Evolutionary conservation across 768 basidiomycete species (phyloP).

Genomic region (Russula sp.): DNA sequence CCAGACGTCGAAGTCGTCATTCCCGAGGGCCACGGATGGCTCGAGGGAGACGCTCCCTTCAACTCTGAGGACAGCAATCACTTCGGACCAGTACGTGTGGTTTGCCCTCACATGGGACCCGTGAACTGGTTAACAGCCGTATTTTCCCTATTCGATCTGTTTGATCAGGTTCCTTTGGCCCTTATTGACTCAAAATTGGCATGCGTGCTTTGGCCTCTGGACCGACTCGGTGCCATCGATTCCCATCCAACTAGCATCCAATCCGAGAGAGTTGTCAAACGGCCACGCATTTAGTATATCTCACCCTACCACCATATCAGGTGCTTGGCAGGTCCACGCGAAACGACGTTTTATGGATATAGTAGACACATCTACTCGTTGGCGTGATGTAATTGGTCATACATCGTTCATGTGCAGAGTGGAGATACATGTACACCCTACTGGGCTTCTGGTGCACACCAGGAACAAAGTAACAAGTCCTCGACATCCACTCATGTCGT

Average conservation of each 20-base stretch:
- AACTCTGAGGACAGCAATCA: slow-evolving; percentile 23
- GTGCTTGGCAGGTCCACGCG: not conserved
- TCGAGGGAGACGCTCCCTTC: slow-evolving; percentile 20
- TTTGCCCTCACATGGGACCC: not conserved
- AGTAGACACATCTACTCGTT: not conserved
- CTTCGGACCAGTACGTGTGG: slow-evolving; percentile 18
- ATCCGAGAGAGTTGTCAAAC: slow-evolving; percentile 3
- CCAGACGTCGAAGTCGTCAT: slow-evolving; percentile 15
- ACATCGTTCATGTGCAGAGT: not conserved
- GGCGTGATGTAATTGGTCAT: not conserved
- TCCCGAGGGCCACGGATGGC: slow-evolving; percentile 17
- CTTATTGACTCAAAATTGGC: slow-evolving; percentile 11
- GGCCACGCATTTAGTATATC: not conserved
- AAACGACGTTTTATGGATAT: not conserved
- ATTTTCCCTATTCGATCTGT: not conserved
- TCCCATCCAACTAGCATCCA: not conserved
- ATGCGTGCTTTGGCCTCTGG: slow-evolving; percentile 11
- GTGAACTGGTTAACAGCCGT: not conserved
- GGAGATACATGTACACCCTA: not conserved
- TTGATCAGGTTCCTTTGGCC: slow-evolving; percentile 14
- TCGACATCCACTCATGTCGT: not conserved
- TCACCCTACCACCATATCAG: not conserved
- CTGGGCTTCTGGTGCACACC: not conserved
- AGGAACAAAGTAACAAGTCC: not conserved
- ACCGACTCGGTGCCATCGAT: not conserved